Evolutionary conservation across 148 eudicot genomes (phyloP), one percentile per base, ranked within the genome.

Genomic region (Vaccinium darrowii): DNA sequence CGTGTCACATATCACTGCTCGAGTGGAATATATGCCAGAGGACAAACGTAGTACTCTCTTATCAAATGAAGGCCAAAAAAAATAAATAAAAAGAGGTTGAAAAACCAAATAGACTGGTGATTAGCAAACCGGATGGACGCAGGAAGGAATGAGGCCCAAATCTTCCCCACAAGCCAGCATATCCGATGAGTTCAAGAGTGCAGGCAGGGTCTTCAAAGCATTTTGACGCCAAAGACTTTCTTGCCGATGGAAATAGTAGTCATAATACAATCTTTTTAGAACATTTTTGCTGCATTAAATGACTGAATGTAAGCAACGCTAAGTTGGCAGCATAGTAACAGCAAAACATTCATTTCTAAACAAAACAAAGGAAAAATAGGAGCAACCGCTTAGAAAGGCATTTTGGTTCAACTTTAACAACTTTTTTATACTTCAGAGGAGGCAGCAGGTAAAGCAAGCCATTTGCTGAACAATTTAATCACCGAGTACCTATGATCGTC

Each of bases 131-230:
- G 99, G 99, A 89, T 97, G 98, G 87, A 97, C 99, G 88, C 99
- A 97, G 78, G 97, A 93, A 82, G 99, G 99, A 85, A 97, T 92
- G 58, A 97, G 83, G 79, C 99, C 99, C 75, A 97, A 92, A 91
- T 97, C 99, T 91, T 97, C 99, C 39, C 99, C 99, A 88, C 99
- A 97, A 54, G 99, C 91, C 82, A 97, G 90, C 99, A 97, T 97
- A 88, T 95, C 91, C 1, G 99, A 97, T 76, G 98, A 97, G 89
- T 93, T 94, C 87, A 97, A 88, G 84, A 97, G 98, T 73, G 83
- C 98, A 52, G 99, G 99, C 85, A 97, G 89, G 58, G 99, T 97
- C 91, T 94, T 95, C 89, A 97, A 60, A 84, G 98, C 99, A 90
- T 97, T 97, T 88, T 94, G 91, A 75, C 93, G 91, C 99, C 99